These are phyloP conservation scores for Kwoniella europaea DNA, from an alignment of 768 basidiomycete genomes.

Conservation along the genomic window DNA sequence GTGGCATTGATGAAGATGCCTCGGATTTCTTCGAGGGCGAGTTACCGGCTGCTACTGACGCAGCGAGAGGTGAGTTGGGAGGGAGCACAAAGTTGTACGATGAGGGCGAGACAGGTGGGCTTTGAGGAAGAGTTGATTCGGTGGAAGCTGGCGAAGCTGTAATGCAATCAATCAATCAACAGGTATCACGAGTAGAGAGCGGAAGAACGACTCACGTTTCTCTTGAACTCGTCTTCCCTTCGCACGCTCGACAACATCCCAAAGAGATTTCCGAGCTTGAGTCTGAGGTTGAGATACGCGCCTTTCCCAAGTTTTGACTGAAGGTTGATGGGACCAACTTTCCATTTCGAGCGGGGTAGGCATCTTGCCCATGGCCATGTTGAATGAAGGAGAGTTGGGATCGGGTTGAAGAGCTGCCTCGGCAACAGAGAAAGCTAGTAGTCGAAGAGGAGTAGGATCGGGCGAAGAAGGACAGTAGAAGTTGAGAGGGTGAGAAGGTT, in stretches of 20 bases:
- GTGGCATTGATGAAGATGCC: neutral
- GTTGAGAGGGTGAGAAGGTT: conserved; percentile 17
- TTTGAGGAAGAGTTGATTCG: conserved; percentile 31
- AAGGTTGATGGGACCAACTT: neutral
- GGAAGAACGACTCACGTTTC: conserved; percentile 23
- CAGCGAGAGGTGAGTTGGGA: conserved; percentile 43
- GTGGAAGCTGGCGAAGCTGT: conserved; percentile 18
- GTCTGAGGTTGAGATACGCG: neutral
- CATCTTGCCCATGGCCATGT: conserved; percentile 13
- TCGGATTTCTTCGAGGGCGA: conserved; percentile 11
- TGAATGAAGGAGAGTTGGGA: conserved; percentile 49
- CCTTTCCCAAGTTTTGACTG: conserved; percentile 1
- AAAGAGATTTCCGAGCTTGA: conserved; percentile 26
- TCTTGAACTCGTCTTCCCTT: conserved; percentile 29
- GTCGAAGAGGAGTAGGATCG: conserved; percentile 48
- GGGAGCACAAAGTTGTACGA: conserved; percentile 49
- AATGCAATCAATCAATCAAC: neutral
- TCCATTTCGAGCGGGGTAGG: conserved; percentile 20
- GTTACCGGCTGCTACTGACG: conserved; percentile 32
- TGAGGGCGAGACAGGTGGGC: conserved; percentile 37
- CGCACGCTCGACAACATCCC: conserved; percentile 43
- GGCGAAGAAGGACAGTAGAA: conserved; percentile 42
- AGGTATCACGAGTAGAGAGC: neutral
- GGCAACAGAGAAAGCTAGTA: conserved; percentile 49
- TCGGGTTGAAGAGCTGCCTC: conserved; percentile 51